Conservation (phyloP, 805 yeast species). For the Naumovozyma baii region DNA sequence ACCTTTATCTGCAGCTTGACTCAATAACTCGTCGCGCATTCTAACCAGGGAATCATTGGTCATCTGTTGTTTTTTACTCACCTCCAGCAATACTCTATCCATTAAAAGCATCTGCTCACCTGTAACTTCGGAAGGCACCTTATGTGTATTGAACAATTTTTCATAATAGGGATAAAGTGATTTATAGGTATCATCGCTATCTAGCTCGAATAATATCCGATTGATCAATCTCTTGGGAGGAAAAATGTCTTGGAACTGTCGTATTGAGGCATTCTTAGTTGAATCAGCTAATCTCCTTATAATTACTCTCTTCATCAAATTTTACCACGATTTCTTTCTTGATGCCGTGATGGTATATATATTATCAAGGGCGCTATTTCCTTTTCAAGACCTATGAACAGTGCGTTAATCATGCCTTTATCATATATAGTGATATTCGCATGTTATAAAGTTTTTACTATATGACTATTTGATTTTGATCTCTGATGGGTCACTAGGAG, state of each 20-base stretch:
- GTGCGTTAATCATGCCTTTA: too few relatives aligned
- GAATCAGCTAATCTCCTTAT: neutral
- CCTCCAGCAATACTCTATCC: constrained; percentile 48
- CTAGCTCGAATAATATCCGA: constrained; percentile 55
- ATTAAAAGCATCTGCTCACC: constrained; percentile 36
- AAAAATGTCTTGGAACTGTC: constrained; percentile 34
- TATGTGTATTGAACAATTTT: constrained; percentile 35
- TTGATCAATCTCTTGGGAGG: constrained; percentile 53
- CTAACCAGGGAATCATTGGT: constrained; percentile 1
- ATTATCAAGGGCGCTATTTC: neutral
- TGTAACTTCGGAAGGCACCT: neutral
- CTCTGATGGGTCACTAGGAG: constrained; percentile 53
- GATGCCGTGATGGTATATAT: neutral
- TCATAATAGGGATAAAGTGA: constrained; percentile 47
- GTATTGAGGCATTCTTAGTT: neutral
- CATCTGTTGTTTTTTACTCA: constrained; percentile 2
- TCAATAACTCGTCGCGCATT: constrained; percentile 65
- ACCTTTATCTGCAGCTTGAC: constrained; percentile 75
- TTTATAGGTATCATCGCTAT: constrained; percentile 44
- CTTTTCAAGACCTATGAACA: too few relatives aligned
- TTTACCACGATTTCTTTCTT: neutral
- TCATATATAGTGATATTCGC: too few relatives aligned
- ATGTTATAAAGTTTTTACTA: too few relatives aligned
- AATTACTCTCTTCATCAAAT: neutral
- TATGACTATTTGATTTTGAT: constrained; percentile 1